Evolutionary conservation across 345 rosid genomes (phyloP), one percentile per base, ranked within the genome.

Genomic region (Arabis hirsuta): DNA sequence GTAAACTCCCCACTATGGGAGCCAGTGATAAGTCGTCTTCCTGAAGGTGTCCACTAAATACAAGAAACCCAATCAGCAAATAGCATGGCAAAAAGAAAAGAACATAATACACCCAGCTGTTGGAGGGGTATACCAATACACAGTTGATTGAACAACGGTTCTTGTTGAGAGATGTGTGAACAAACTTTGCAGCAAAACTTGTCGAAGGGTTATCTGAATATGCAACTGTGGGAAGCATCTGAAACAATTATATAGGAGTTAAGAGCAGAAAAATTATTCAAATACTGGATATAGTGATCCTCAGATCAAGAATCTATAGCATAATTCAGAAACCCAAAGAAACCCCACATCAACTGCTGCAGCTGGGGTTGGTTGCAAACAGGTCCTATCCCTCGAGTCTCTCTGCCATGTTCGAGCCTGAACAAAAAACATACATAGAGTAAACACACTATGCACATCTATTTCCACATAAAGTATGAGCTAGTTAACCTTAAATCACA

Each of bases 1-100:
- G 99, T 95, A 76, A 95, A 95, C 78, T 95, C 99, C 48, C 99
- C 99, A 73, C 97, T 95, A 63, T 90, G 94, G 44, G 98, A 91
- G 45, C 99, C 97, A 6, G 99, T 91, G 73, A 95, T 91, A 73
- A 95, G 96, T 68, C 96, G 96, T 69, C 96, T 85, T 61, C 98
- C 99, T 2, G 96, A 85, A 45, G 99, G 98, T 78, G 96, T 91
- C 99, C 99, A 95, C 99, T 91, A 77, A 22, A 67, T 29, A 82
- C 55, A 48, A 63, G 63, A 59, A 79, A 70, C 42, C 16, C 48
- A 57, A 76, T 75, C 71, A 85, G 73, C 74, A 62, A 16, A 38
- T 12, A 31, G 24, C 52, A 71, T 14, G 12, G 39, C 13, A 71
- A 60, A 58, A 20, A 65, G 42, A 42, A 44, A 63, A 50, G 31